Evolutionary conservation across 2,329 filamentous ascomycete genomes (phyloP).

Genomic region (Sarocladiaceae sp.): DNA sequence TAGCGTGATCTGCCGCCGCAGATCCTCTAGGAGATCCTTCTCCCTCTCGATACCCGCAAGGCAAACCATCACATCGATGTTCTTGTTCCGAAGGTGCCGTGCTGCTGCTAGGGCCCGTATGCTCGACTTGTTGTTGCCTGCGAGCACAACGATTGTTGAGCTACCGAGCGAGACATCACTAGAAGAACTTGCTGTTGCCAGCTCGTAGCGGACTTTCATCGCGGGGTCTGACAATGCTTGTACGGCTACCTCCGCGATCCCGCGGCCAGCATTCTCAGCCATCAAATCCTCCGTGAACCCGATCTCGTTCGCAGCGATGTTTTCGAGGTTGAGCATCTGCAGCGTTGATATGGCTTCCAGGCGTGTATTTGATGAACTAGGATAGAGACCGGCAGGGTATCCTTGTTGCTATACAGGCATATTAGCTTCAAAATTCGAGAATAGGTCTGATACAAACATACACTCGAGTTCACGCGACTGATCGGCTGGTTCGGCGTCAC

Average conservation of each 20-base stretch:
- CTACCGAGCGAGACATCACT: slow-evolving; percentile 23
- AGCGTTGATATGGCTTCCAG: slow-evolving; percentile 62
- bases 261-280: slow-evolving; percentile 83
- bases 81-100: slow-evolving; percentile 79
- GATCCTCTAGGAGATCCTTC: slow-evolving; percentile 70
- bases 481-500: slow-evolving; percentile 29
- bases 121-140: slow-evolving; percentile 90
- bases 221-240: slow-evolving; percentile 58
- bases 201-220: slow-evolving; percentile 44
- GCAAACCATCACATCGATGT: slow-evolving; percentile 73
- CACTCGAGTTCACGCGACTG: slow-evolving; percentile 42
- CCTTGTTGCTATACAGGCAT: slow-evolving; percentile 24
- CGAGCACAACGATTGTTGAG: slow-evolving; percentile 64
- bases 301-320: slow-evolving; percentile 80
- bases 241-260: slow-evolving; percentile 78
- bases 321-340: slow-evolving; percentile 89
- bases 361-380: slow-evolving; percentile 48
- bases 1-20: slow-evolving; percentile 74
- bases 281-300: slow-evolving; percentile 86
- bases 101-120: slow-evolving; percentile 79
- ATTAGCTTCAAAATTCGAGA: background rate
- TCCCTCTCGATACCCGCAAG: slow-evolving; percentile 81
- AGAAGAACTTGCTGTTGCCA: slow-evolving; percentile 32
- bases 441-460: slow-evolving; percentile 26
- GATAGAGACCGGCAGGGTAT: slow-evolving; percentile 42